phyloP scores from a whole-genome alignment of 441 rosid genomes.

The Populus trichocarpa region DNA sequence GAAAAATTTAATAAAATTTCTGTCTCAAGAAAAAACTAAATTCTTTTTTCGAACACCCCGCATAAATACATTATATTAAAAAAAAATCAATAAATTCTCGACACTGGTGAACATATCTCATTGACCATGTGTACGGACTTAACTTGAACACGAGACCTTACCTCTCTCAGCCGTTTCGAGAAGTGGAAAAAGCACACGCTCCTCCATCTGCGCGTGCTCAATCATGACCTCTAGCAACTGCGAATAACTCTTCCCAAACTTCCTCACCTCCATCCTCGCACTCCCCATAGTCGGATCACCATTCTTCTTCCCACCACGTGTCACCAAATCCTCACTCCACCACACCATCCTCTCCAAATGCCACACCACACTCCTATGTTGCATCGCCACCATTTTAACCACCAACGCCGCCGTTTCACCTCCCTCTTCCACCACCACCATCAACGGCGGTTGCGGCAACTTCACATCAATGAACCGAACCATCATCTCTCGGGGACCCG shows the following conservation, averaged over 20 bases:
- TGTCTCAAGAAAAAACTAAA: too few relatives aligned
- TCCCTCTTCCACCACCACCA: conserved; percentile 11
- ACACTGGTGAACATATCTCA: neutral
- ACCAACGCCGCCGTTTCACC: conserved; percentile 36
- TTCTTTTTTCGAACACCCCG: too few relatives aligned
- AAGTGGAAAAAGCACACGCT: conserved; percentile 57
- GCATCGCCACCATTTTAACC: conserved; percentile 45
- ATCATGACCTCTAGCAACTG: conserved; percentile 58
- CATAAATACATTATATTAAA: too few relatives aligned
- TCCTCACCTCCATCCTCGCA: conserved; percentile 61
- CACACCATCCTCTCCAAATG: conserved; percentile 62
- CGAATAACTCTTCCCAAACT: conserved; percentile 48
- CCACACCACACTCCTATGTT: conserved; percentile 59
- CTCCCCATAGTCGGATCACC: conserved; percentile 62
- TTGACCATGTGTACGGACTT: neutral
- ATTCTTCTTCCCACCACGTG: conserved; percentile 47
- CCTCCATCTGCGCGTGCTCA: conserved; percentile 90
- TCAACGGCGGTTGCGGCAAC: conserved; percentile 48
- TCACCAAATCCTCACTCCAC: conserved; percentile 61
- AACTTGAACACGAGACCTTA: conserved; percentile 5
- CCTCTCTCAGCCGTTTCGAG: conserved; percentile 62
- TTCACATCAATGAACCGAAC: conserved; percentile 49
- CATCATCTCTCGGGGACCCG: conserved; percentile 43
- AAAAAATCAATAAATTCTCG: neutral
- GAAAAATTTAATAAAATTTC: too few relatives aligned